These are phyloP conservation scores for Chrysanthemum seticuspe DNA, from an alignment of 129 eudicot species.

Conservation along the genomic window DNA sequence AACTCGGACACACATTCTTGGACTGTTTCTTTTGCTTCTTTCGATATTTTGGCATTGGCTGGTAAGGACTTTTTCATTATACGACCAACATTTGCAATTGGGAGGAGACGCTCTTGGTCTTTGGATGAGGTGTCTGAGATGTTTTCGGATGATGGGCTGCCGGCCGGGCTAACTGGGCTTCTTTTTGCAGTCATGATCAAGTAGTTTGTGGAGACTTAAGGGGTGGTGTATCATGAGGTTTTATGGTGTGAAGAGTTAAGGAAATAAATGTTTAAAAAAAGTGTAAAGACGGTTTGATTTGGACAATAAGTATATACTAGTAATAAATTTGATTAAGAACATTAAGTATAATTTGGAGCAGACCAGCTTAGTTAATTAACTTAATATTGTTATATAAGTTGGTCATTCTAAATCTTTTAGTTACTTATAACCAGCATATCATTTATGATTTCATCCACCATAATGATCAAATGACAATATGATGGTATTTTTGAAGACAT, in stretches of 20 bases:
- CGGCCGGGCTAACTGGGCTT: slow-evolving; percentile 34
- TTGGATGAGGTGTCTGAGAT: slow-evolving; percentile 35
- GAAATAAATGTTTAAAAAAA: slow-evolving; percentile 20
- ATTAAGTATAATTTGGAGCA: background rate
- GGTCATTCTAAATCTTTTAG: no score
- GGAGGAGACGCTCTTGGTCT: slow-evolving; percentile 56
- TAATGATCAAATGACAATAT: no score
- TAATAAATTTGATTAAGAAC: slow-evolving; percentile 1
- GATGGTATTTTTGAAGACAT: background rate
- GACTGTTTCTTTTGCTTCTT: slow-evolving; percentile 73
- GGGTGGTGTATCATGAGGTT: slow-evolving; percentile 5
- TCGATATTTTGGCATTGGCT: slow-evolving; percentile 64
- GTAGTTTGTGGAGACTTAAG: slow-evolving; percentile 18
- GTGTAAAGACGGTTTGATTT: slow-evolving; percentile 48
- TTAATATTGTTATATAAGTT: no score
- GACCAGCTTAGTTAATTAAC: background rate
- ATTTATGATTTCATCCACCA: no score
- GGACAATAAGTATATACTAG: slow-evolving; percentile 36
- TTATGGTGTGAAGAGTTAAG: slow-evolving; percentile 26
- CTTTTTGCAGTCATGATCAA: slow-evolving; percentile 44
- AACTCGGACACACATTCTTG: slow-evolving; percentile 81
- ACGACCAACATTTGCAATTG: slow-evolving; percentile 69
- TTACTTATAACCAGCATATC: no score
- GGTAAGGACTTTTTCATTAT: slow-evolving; percentile 78
- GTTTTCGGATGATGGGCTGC: slow-evolving; percentile 33